Evolutionary conservation across 805 yeast species (phyloP), one percentile per base, ranked within the genome.

Genomic region (Priceomyces melissophilus): DNA sequence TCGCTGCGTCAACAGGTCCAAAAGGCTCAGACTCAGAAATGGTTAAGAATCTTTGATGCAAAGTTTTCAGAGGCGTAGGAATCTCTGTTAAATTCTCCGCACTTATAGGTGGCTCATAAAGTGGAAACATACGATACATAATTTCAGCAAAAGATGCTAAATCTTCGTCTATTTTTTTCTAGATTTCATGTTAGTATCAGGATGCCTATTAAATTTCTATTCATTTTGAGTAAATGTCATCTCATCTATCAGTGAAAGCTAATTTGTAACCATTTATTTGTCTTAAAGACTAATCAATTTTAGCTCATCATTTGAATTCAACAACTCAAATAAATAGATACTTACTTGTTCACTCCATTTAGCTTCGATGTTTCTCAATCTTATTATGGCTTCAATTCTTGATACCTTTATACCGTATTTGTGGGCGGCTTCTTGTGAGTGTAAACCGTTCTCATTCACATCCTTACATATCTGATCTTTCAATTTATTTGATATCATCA

Each of bases 1-100:
- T 71, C 37, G 99, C 96, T 10, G 99, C 97, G 58, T 93, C 98
- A 4, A 89, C 75, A 4, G 97, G 96, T 5, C 96, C 96, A 60
- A 91, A 90, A 8, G 96, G 96, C 67, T 89, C 95, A 20, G 89
- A 82, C 66, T 91, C 99, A 8, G 96, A 91, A 60, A 91, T 82
- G 10, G 95, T 84, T 58, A 87, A 65, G 70, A 90, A 90, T 49
- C 91, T 74, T 48, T 95, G 87, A 48, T 80, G 81, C 47, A 83
- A 71, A 2, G 96, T 85, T 64, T 84, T 87, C 49, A 80, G 76
- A 26, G 96, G 96, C 38, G 86, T 81, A 27, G 96, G 96, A 70
- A 90, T 87, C 71, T 91, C 96, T n/a, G 96, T 85, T 57, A 89
- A 71, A 58, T 88, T 86, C 57, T 90, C 96, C 8, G 81, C 72